Evolutionary conservation across 768 basidiomycete genomes (phyloP).

Genomic region (Lactarius sanguifluus): DNA sequence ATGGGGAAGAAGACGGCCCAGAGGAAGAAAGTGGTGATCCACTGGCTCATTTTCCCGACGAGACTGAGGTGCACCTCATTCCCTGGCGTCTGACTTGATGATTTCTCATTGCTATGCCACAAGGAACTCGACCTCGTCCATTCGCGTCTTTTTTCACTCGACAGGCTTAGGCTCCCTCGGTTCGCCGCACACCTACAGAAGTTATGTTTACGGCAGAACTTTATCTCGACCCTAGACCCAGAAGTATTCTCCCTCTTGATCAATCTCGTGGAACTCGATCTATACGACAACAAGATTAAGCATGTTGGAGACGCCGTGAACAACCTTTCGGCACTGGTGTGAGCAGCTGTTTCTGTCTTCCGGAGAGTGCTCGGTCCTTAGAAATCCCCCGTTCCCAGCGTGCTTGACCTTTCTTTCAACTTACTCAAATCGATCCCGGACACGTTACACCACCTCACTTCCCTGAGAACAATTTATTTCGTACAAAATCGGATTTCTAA

Average conservation of each 20-base stretch:
- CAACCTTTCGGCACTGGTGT: slow-evolving; percentile 56
- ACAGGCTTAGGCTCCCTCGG: slow-evolving; percentile 64
- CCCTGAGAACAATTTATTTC: slow-evolving; percentile 81
- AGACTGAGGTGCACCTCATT: slow-evolving; percentile 65
- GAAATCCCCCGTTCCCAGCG: slow-evolving; percentile 43
- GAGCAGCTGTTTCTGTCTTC: slow-evolving; percentile 33
- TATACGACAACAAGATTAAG: slow-evolving; percentile 96
- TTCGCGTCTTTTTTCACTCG: slow-evolving; percentile 67
- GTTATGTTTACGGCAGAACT: slow-evolving; percentile 86
- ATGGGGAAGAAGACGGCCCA: slow-evolving; percentile 41
- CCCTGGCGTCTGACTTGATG: not conserved
- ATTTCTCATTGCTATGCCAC: slow-evolving; percentile 17
- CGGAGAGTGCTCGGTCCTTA: not conserved
- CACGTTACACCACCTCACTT: slow-evolving; percentile 52
- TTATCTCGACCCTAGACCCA: slow-evolving; percentile 69
- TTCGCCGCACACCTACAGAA: slow-evolving; percentile 68
- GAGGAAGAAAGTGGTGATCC: slow-evolving; percentile 49
- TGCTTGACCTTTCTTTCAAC: slow-evolving; percentile 95
- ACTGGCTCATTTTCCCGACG: slow-evolving; percentile 76
- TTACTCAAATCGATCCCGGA: slow-evolving; percentile 72
- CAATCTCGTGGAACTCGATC: slow-evolving; percentile 83
- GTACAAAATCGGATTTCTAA: slow-evolving; percentile 93
- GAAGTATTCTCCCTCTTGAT: slow-evolving; percentile 64
- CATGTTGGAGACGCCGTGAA: slow-evolving; percentile 64
- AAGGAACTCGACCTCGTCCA: slow-evolving; percentile 90